Evolutionary conservation across 2,329 filamentous ascomycete species (phyloP).

Genomic region (Pyricularia sp.): DNA sequence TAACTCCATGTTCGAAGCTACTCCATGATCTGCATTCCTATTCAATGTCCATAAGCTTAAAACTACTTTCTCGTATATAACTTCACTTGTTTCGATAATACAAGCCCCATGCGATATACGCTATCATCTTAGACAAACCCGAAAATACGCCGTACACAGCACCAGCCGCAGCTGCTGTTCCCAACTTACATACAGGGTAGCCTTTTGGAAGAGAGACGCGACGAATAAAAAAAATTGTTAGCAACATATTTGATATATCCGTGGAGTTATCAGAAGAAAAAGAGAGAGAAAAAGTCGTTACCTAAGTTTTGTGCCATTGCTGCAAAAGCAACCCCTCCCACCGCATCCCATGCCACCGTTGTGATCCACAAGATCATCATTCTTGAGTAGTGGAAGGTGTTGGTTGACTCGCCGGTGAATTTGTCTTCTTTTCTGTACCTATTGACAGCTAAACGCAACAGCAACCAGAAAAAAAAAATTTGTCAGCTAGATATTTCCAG

Average conservation of each 20-base stretch:
- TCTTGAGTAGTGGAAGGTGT: background rate
- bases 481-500: background rate
- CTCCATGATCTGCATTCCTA: background rate
- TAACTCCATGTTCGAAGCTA: too few species aligned
- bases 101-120: slow-evolving; percentile 1
- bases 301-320: slow-evolving; percentile 1
- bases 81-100: background rate
- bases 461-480: too few species aligned
- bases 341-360: background rate
- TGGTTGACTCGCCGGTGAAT: background rate
- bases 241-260: background rate
- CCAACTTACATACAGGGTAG: background rate
- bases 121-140: background rate
- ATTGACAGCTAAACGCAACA: background rate
- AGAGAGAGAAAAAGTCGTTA: background rate
- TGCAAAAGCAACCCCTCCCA: slow-evolving; percentile 2
- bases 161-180: slow-evolving; percentile 1
- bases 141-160: slow-evolving; percentile 2
- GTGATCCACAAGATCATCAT: background rate
- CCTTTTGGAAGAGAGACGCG: background rate
- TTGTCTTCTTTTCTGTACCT: background rate
- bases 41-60: background rate
- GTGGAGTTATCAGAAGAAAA: background rate
- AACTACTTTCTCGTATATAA: background rate
- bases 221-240: background rate